These are phyloP conservation scores for Phoma sp. DNA, from an alignment of 2,329 filamentous ascomycete species.

Conservation along the genomic window DNA sequence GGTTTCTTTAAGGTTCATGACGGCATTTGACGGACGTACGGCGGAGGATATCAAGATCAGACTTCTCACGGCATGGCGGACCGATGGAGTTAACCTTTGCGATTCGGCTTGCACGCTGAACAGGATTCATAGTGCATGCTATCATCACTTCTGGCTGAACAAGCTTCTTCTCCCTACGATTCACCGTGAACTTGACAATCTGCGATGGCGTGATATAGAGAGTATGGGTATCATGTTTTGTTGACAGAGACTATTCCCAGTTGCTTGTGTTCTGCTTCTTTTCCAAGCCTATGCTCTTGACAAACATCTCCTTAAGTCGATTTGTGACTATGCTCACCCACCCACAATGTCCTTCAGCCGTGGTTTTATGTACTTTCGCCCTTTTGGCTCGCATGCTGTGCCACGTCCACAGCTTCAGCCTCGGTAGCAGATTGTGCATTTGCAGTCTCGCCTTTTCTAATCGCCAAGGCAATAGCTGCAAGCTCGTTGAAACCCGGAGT, in stretches of 20 bases:
- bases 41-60: constrained; percentile 32
- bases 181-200: neutral
- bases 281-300: neutral
- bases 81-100: constrained; percentile 39
- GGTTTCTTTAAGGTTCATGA: constrained; percentile 38
- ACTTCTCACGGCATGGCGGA: constrained; percentile 38
- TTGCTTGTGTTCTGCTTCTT: neutral
- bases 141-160: constrained; percentile 42
- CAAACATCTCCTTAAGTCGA: neutral
- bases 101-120: constrained; percentile 40
- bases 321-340: neutral
- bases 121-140: constrained; percentile 43
- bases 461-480: constrained; percentile 17
- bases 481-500: constrained; percentile 1
- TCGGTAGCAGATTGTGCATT: neutral
- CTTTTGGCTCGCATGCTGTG: too few relatives aligned
- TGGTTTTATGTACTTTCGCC: neutral
- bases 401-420: neutral
- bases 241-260: neutral
- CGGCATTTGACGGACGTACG: constrained; percentile 28
- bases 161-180: constrained; percentile 20
- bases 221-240: neutral
- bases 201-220: neutral
- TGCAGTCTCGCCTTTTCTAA: constrained; percentile 19
- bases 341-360: neutral